Base-by-base conservation (phyloP, 2,329 filamentous ascomycete species). In the Diplodia intermedia region DNA sequence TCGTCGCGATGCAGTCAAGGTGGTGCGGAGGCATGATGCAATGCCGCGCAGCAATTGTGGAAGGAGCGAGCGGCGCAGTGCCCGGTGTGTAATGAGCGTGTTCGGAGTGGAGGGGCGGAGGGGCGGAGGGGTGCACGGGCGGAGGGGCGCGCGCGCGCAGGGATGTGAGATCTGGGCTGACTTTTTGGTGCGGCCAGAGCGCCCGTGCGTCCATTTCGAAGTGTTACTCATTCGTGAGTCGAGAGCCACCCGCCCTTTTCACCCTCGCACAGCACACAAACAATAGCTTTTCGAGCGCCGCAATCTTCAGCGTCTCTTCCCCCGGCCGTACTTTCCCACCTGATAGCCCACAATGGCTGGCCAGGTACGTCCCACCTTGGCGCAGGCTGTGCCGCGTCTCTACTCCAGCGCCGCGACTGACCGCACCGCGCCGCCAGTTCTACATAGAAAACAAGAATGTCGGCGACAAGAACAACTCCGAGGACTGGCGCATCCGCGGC, bases 401-500 rank as follows among this genome's bases (percentile, higher is more conserved):
- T 12, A 31, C 54, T 18, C 29, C 33, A 50, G 40, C n/a, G 23
- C 43, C 40, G 38, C 31, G 11, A 63, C 60, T 63, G 47, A 63
- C 60, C 47, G 26, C 54, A 20, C 33, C 26, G 65, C 43, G 36
- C 40, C 23, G 50, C 47, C 69, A 85, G 82, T 84, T 84, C 81
- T 83, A 80, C 79, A 79, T 83, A 70, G 80, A 81, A 71, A 85
- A 85, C 76, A 79, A 81, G 72, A 77, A 79, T 47, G 82, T 84
- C 55, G 83, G 83, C 74, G 81, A 85, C 75, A 79, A 80, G 65
- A 74, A 79, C 67, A 82, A 79, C 74, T 82, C 80, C 5, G 83
- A 85, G 73, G 83, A 85, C 70, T 85, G 81, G 81, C 82, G 83
- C 69, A 85, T 85, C 71, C 90, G 91, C 71, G 94, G 94, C 74